Percentiles rank a stretch among this genome's conserved stretches.
Conservation (phyloP, 805 yeast species). For the Sugiyamaella marilandica region DNA sequence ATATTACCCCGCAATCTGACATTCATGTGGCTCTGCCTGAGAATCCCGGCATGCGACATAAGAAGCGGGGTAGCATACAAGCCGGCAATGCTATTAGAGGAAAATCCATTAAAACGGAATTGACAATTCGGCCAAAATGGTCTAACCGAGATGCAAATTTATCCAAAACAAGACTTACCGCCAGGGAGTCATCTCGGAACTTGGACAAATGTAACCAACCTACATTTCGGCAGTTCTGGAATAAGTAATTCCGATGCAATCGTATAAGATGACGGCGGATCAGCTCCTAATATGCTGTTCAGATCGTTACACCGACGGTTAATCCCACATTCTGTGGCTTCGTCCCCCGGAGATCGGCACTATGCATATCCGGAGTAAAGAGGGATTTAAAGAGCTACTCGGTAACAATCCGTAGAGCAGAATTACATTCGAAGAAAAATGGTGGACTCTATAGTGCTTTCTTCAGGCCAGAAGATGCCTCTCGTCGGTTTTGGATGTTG, state of each 20-base stretch:
- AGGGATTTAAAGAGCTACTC: no score
- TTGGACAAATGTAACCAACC: neutral
- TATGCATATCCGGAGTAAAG: neutral
- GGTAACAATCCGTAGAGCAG: no score
- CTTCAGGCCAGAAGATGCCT: constrained; percentile 1
- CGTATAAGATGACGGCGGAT: no score
- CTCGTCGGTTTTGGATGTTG: neutral
- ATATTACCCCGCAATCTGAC: no score
- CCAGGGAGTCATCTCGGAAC: neutral
- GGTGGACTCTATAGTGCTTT: neutral
- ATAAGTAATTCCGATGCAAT: neutral
- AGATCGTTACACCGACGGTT: neutral
- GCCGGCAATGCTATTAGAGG: no score
- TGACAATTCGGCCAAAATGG: no score
- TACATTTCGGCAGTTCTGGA: neutral
- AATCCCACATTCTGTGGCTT: neutral
- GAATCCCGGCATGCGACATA: no score
- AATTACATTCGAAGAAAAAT: neutral
- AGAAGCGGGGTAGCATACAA: no score
- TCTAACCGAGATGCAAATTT: no score
- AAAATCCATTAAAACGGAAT: no score
- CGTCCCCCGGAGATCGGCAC: neutral
- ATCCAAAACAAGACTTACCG: neutral
- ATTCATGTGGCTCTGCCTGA: no score
- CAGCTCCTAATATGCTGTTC: no score